Base-by-base conservation (phyloP, 805 yeast genomes). In the Dipodascus geniculatus region DNA sequence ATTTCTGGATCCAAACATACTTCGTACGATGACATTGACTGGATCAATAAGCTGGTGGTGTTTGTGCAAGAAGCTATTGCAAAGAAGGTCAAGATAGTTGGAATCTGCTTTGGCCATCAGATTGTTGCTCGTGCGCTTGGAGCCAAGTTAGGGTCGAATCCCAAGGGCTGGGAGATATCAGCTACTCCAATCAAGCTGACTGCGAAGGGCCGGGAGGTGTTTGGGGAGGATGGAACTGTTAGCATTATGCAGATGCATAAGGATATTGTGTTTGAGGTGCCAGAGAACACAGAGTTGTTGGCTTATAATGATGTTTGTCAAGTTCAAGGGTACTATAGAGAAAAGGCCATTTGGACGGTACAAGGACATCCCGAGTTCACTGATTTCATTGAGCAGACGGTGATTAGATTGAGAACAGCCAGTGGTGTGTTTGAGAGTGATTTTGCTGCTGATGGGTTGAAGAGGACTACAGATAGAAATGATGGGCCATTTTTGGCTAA, bases 311-410 rank as follows among this genome's bases (percentile, higher is more conserved):
- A 71, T 0, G 72, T 66, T 44, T 84, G 95, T 57, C 61, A 68
- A 0, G 69, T 78, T 35, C 96, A 89, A 68, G 95, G 95, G 0
- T 68, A 86, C 24, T 77, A 76, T 53, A 76, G 77, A 44, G 72
- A 74, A 0, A 63, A 72, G 22, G 72, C 74, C 48, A 53, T 85
- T 4, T 67, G 89, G 22, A 79, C 93, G 0, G 77, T 88, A 59
- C 97, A 89, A 67, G 96, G 96, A 0, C 97, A 89, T 62, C 96
- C 96, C 0, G 96, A 89, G 65, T 89, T 86, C 62, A 63, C 69
- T 23, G 69, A 70, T 0, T 72, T 66, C 3, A 58, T 58, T 3
- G 57, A 58, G 24, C 35, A 48, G 44, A 52, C 52, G 33, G 33
- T 62, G 20, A 56, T 62, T 23, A 48, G 54, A 16, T 42, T 38